Conservation (phyloP, 2,329 filamentous ascomycete genomes). For the Colletotrichum sp. region DNA sequence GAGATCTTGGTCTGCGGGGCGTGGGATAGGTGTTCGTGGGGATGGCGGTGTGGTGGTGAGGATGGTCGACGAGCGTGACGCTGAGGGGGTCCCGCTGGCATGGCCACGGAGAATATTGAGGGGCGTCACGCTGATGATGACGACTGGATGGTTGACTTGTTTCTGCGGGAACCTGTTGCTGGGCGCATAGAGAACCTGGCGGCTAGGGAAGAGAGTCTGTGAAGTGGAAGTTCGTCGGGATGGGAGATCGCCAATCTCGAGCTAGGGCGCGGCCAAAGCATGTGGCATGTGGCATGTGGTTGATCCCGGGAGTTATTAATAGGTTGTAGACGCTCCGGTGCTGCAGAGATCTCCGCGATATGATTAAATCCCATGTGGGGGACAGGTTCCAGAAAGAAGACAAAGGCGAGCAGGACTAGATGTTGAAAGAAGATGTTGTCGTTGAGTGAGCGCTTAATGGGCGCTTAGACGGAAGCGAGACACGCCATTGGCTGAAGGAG, state of each 20-base stretch:
- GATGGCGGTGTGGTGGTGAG: not conserved
- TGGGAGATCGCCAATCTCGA: not conserved
- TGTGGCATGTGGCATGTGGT: not conserved
- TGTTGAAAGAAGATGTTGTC: not conserved
- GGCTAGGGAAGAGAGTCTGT: not conserved
- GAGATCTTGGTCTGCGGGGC: conserved; percentile 1
- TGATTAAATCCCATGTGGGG: not conserved
- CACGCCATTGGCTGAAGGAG: conserved; percentile 7
- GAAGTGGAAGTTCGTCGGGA: not conserved
- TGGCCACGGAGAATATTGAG: not conserved
- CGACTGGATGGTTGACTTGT: not conserved
- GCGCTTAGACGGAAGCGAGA: conserved; percentile 19
- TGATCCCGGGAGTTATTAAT: conserved; percentile 22
- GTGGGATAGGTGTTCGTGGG: not conserved
- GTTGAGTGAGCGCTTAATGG: conserved; percentile 19
- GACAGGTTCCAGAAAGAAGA: conserved; percentile 15
- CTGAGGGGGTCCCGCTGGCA: not conserved
- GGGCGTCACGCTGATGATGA: not conserved
- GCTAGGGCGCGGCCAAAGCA: not conserved
- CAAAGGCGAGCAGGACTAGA: not conserved
- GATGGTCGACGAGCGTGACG: conserved; percentile 13
- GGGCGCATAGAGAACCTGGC: conserved; percentile 8
- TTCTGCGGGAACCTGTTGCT: not conserved
- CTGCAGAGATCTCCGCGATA: not conserved
- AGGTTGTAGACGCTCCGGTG: not conserved